Evolutionary conservation across 495 filamentous ascomycete species (phyloP), one percentile per base, ranked within the genome.

Genomic region (Hyaloscypha finlandica): DNA sequence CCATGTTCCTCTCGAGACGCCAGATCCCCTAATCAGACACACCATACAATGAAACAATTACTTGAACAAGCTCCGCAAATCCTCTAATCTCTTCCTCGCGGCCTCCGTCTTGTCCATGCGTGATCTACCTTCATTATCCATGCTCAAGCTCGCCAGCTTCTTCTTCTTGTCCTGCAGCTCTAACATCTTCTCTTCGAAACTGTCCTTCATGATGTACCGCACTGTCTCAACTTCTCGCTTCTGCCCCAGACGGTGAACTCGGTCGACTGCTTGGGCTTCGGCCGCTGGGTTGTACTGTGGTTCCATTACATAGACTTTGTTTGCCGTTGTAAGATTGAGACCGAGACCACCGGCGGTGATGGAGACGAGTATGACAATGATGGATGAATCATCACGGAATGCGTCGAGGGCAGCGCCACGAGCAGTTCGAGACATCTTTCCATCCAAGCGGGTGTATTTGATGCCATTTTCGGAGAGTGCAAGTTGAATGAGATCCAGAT

Each of bases 221-320:
- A 88, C 86, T 2, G 91, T 96, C 11, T 83, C 84, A 4, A 99
- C 95, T 31, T 88, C 84, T 8, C 94, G 84, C 71, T 84, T 94
- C 80, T 99, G 95, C 0, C 95, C 95, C 22, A 99, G 83, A 20
- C 95, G 89, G 74, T 99, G 95, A 30, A 99, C 90, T 53, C 95
- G 91, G 72, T 99, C 95, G 8, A 99, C 83, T 4, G 95, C 95
- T 75, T 99, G 95, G 6, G 93, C 92, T 70, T 98, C 94, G 0
- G 93, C 91, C 6, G 93, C 94, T 2, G 95, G 95, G 75, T 99
- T 99, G 75, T 92, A 99, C 70, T 97, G 93, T 2, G 95, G 95
- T 77, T 99, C 95, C 95, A 99, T 97, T 55, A 98, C 89, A 72
- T 93, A 99, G 14, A 94, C 95, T 45, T 86, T 88, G 73, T 88